Conservation (phyloP, 768 basidiomycete species). For the Austroboletus eburneus region DNA sequence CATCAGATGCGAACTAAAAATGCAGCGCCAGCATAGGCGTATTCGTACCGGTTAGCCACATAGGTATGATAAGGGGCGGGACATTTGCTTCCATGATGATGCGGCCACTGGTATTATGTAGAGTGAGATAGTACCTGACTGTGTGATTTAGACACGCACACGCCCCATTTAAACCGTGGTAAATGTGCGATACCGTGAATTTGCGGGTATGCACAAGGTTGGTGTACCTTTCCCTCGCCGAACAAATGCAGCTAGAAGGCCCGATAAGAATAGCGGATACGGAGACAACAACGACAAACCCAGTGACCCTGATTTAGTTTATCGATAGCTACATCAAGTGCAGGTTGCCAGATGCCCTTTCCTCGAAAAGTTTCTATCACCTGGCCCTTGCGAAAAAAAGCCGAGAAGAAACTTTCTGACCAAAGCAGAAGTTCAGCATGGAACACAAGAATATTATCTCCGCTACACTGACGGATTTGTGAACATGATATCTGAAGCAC, state of each 20-base stretch:
- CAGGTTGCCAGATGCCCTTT: slow-evolving; percentile 82
- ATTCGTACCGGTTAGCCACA: slow-evolving; percentile 82
- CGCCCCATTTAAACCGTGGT: slow-evolving; percentile 90
- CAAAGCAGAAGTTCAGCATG: slow-evolving; percentile 15
- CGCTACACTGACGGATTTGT: slow-evolving; percentile 70
- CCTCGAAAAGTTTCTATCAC: slow-evolving; percentile 91
- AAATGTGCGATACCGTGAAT: slow-evolving; percentile 45
- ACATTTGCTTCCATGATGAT: slow-evolving; percentile 67
- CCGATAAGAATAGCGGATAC: slow-evolving; percentile 2
- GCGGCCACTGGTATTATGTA: slow-evolving; percentile 54
- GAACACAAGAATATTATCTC: not conserved
- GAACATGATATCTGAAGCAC: slow-evolving; percentile 92
- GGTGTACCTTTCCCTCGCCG: slow-evolving; percentile 85
- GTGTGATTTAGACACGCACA: slow-evolving; percentile 52
- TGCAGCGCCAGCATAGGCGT: too few relatives aligned
- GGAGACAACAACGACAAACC: slow-evolving; percentile 47
- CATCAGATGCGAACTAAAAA: not conserved
- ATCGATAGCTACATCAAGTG: slow-evolving; percentile 78
- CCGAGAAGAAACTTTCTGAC: slow-evolving; percentile 66
- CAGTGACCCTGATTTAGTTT: slow-evolving; percentile 80
- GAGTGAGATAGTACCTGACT: not conserved
- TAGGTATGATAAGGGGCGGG: slow-evolving; percentile 82
- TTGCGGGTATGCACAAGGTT: slow-evolving; percentile 49
- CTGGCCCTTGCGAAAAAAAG: slow-evolving; percentile 86
- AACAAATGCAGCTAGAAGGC: slow-evolving; percentile 81